Conservation (phyloP, 108 stramenopile genomes). For the Epithemia pelagica region DNA sequence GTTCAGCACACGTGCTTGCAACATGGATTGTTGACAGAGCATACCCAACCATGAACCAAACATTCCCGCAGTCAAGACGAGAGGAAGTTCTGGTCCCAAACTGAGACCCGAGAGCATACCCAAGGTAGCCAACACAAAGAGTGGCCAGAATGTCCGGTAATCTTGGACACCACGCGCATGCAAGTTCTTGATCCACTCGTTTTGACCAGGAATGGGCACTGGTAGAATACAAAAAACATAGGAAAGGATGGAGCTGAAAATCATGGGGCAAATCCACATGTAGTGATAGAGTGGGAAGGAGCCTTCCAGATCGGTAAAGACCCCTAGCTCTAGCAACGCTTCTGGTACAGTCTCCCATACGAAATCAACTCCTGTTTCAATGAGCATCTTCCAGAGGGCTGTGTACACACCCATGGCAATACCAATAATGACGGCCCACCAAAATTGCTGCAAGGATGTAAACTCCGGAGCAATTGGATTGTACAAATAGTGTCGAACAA, state of each 20-base stretch:
- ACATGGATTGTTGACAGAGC: conserved; percentile 33
- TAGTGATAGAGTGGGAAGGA: conserved; percentile 50
- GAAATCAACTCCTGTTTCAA: conserved; percentile 41
- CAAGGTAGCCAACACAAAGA: conserved; percentile 37
- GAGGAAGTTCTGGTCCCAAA: conserved; percentile 52
- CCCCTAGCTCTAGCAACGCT: conserved; percentile 26
- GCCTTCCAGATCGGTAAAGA: conserved; percentile 45
- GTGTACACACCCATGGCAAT: conserved; percentile 45
- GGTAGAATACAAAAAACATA: conserved; percentile 31
- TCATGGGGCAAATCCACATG: conserved; percentile 52
- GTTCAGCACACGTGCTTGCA: conserved; percentile 47
- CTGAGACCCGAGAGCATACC: conserved; percentile 53
- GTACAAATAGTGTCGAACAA: conserved; percentile 33
- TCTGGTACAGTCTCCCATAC: conserved; percentile 42
- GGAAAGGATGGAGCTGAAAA: conserved; percentile 34
- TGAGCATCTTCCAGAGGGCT: conserved; percentile 39
- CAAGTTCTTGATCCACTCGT: conserved; percentile 48
- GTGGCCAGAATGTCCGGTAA: conserved; percentile 26
- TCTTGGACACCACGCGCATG: conserved; percentile 44
- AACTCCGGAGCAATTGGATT: conserved; percentile 49
- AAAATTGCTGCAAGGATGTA: conserved; percentile 46
- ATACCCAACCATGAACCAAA: conserved; percentile 47
- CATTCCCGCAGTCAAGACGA: conserved; percentile 55
- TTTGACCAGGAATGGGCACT: conserved; percentile 41
- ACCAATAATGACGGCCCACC: conserved; percentile 50